phyloP scores from a whole-genome alignment of 2,329 filamentous ascomycete species.

The Herpotrichia juniperi region DNA sequence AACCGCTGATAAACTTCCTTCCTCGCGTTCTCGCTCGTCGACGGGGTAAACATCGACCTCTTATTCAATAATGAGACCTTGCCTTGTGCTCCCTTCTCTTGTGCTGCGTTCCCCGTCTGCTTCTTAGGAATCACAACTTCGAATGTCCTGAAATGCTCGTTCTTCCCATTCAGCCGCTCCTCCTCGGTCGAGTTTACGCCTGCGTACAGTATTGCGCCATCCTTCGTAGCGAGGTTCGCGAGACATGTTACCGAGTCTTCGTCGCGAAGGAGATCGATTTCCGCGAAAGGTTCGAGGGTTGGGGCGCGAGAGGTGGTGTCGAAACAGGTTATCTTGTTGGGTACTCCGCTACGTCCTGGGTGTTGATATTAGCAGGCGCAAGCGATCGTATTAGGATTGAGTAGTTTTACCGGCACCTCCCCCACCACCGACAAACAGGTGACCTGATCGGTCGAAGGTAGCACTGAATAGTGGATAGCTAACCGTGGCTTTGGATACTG shows the following conservation, averaged over 20 bases:
- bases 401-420: slow-evolving; percentile 71
- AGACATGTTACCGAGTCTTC: slow-evolving; percentile 91
- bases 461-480: slow-evolving; percentile 86
- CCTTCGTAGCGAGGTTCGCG: slow-evolving; percentile 67
- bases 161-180: slow-evolving; percentile 75
- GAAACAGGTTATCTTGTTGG: slow-evolving; percentile 82
- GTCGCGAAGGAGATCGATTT: slow-evolving; percentile 78
- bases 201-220: slow-evolving; percentile 65
- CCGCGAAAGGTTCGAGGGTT: slow-evolving; percentile 63
- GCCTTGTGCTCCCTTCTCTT: slow-evolving; percentile 34
- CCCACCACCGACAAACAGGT: slow-evolving; percentile 83
- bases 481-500: slow-evolving; percentile 68
- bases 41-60: slow-evolving; percentile 56
- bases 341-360: slow-evolving; percentile 70
- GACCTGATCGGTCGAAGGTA: slow-evolving; percentile 79
- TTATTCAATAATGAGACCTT: slow-evolving; percentile 57
- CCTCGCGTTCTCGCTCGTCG: slow-evolving; percentile 46
- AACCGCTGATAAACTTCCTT: slow-evolving; percentile 67
- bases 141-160: slow-evolving; percentile 83
- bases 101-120: slow-evolving; percentile 36
- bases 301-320: slow-evolving; percentile 72
- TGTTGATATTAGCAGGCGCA: neutral
- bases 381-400: slow-evolving; percentile 12
- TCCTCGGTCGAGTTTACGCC: slow-evolving; percentile 82
- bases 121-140: slow-evolving; percentile 64